Percentiles rank a stretch among this genome's conserved stretches.
Conservation (phyloP, 2,329 filamentous ascomycete species). For the Penicillium sp. region DNA sequence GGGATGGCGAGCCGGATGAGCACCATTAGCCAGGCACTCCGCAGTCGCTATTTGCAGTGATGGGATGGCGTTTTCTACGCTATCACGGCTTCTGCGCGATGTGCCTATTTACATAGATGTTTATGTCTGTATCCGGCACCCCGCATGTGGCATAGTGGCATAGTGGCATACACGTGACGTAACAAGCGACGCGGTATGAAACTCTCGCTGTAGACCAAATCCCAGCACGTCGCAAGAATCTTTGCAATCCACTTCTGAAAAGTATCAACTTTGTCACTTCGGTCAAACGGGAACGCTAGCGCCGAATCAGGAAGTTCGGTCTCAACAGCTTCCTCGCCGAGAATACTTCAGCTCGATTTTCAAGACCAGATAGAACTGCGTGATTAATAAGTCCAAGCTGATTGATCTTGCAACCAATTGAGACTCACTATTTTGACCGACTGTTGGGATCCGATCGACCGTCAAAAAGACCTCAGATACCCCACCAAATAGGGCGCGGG, state of each 20-base stretch:
- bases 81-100: no score
- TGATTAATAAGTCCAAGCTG: not conserved
- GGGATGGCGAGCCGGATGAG: conserved; percentile 53
- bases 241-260: not conserved
- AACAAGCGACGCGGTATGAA: not conserved
- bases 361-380: not conserved
- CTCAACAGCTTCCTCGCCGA: conserved; percentile 9
- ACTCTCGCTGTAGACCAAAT: not conserved
- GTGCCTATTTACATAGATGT: not conserved
- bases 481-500: not conserved
- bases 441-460: not conserved
- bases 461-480: not conserved
- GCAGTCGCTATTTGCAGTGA: conserved; percentile 52
- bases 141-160: not conserved
- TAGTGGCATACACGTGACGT: conserved; percentile 6
- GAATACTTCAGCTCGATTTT: conserved; percentile 3
- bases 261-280: conserved; percentile 6
- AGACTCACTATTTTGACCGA: not conserved
- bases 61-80: not conserved
- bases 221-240: no score
- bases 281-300: conserved; percentile 26
- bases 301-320: conserved; percentile 13
- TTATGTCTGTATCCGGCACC: not conserved
- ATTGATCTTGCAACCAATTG: not conserved
- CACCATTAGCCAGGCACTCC: conserved; percentile 55